Base-by-base conservation (phyloP, 179 eudicot species). In the Gypsophila paniculata region DNA sequence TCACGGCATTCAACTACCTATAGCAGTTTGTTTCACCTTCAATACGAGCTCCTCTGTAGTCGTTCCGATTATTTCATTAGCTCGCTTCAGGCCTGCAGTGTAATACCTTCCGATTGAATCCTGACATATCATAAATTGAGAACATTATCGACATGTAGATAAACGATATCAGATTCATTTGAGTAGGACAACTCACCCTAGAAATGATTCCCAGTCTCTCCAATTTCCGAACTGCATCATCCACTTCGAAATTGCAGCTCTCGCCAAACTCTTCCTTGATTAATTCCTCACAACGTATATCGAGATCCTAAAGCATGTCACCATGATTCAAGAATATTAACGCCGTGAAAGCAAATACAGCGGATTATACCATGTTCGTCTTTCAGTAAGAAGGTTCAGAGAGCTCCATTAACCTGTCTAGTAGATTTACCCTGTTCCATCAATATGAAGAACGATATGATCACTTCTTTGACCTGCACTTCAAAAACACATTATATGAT, bases 401-500 rank as follows among this genome's bases (percentile, higher is more conserved):
- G n/a, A n/a, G n/a, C n/a, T n/a, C n/a, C n/a, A 17, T 67, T 79
- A 89, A 89, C 98, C 89, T 89, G 84, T 76, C 81, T 39, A 59
- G 98, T 89, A 67, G 89, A 86, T 74, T 93, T 89, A 36, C 98
- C 98, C 82, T 87, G 91, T 78, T 93, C 96, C 96, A 91, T 91
- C 87, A 93, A 77, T 77, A 93, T 88, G 74, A 87, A 93, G 75
- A 84, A 93, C 5, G 91, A 79, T 55, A 93, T 49, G 18, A 93
- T 87, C 64, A 93, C 95, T 85, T 93, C 98, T 77, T 93, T 93
- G 34, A 93, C 97, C 98, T 93, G 85, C n/a, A n/a, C n/a, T n/a
- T n/a, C n/a, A n/a, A n/a, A n/a, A n/a, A n/a, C n/a, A n/a, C n/a
- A n/a, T n/a, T n/a, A n/a, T n/a, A n/a, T n/a, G n/a, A n/a, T n/a